Percentiles rank a stretch among this genome's conserved stretches.
These are phyloP conservation scores for Cadophora sp. DNA, from an alignment of 2,329 filamentous ascomycete species.

Conservation along the genomic window DNA sequence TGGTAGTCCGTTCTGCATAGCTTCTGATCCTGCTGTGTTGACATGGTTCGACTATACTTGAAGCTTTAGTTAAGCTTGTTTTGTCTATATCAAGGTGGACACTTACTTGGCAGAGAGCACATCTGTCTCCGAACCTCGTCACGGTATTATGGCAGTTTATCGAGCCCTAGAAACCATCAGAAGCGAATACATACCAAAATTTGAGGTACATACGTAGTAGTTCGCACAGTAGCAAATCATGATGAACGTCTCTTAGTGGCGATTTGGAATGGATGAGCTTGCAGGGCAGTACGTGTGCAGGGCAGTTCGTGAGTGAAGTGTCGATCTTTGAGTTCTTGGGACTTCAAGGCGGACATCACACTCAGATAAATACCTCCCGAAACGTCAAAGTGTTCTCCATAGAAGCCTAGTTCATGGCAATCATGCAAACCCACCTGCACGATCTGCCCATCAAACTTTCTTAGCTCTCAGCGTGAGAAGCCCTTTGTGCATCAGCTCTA, in stretches of 20 bases:
- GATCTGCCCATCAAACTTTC: conserved; percentile 27
- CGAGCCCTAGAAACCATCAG: conserved; percentile 42
- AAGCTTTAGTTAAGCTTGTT: conserved; percentile 17
- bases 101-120: conserved; percentile 47
- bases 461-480: conserved; percentile 3
- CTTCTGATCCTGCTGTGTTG: conserved; percentile 17
- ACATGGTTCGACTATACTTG: conserved; percentile 26
- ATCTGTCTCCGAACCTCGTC: conserved; percentile 47
- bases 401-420: background rate
- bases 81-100: background rate
- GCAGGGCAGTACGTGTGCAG: background rate
- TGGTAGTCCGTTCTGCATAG: conserved; percentile 26
- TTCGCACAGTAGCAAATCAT: conserved; percentile 49
- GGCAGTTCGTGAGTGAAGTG: too few relatives aligned
- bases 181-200: background rate
- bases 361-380: conserved; percentile 23
- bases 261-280: conserved; percentile 8
- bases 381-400: background rate
- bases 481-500: conserved; percentile 22
- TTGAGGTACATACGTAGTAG: conserved; percentile 45
- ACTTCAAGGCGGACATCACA: conserved; percentile 8
- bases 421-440: conserved; percentile 19
- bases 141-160: conserved; percentile 49
- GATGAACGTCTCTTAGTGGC: conserved; percentile 25
- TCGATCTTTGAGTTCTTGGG: conserved; percentile 19